These are phyloP conservation scores for Eimeria mitis DNA, from an alignment of 169 alveolate species.

Conservation along the genomic window DNA sequence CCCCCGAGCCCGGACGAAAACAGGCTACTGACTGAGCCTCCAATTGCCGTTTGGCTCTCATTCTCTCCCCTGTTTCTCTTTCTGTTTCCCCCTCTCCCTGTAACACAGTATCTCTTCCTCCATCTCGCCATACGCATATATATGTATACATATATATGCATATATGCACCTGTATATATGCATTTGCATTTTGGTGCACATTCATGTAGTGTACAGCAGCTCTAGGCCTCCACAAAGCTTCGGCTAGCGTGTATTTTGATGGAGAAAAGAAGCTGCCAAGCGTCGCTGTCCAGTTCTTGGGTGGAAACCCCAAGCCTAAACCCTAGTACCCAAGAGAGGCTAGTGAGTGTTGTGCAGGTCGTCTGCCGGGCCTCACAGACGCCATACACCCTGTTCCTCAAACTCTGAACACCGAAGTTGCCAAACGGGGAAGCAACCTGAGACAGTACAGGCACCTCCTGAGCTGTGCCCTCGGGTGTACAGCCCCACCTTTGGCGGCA, in stretches of 20 bases:
- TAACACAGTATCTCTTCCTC: background rate
- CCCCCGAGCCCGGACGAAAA: background rate
- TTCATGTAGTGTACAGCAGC: background rate
- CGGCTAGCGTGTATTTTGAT: background rate
- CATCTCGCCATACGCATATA: background rate
- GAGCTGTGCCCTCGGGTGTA: background rate
- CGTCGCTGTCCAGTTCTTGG: background rate
- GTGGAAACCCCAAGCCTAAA: no score
- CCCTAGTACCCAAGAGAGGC: no score
- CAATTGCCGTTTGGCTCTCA: no score
- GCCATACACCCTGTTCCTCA: background rate
- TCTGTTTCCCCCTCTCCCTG: background rate
- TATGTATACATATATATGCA: no score
- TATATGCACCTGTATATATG: background rate
- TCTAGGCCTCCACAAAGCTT: background rate
- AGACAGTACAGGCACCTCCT: background rate
- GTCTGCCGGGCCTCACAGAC: background rate
- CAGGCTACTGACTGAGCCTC: no score
- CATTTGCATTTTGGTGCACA: background rate
- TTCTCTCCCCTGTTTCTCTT: background rate
- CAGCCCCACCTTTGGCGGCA: background rate
- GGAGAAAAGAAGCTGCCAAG: background rate
- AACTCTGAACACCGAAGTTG: background rate
- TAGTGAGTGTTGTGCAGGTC: background rate
- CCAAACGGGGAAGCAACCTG: background rate